phyloP scores from a whole-genome alignment of 2,329 filamentous ascomycete genomes.

The Aspergillus puulaauensis region DNA sequence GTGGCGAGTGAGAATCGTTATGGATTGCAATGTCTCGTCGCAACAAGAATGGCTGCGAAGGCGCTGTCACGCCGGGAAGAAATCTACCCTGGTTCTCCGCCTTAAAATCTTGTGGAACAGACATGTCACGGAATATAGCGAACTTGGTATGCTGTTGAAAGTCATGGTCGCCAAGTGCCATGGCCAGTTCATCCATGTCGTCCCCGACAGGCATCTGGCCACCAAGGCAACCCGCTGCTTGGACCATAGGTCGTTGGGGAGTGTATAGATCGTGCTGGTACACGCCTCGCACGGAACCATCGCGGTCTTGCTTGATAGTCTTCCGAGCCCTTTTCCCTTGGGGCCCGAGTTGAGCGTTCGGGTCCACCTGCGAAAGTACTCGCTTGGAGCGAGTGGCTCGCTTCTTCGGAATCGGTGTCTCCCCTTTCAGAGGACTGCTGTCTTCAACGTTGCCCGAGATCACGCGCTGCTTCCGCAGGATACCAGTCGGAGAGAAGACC shows the following conservation, averaged over 20 bases:
- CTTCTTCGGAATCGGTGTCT: constrained; percentile 42
- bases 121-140: constrained; percentile 39
- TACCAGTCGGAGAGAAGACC: constrained; percentile 47
- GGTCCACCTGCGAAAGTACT: constrained; percentile 31
- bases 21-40: constrained; percentile 12
- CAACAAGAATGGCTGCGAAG: constrained; percentile 24
- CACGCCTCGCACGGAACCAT: constrained; percentile 11
- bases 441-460: constrained; percentile 52
- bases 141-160: constrained; percentile 32
- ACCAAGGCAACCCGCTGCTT: constrained; percentile 18
- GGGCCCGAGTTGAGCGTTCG: constrained; percentile 32
- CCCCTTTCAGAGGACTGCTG: constrained; percentile 47
- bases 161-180: constrained; percentile 31
- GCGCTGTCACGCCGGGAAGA: constrained; percentile 15
- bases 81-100: constrained; percentile 13
- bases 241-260: constrained; percentile 21
- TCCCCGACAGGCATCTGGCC: constrained; percentile 22
- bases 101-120: constrained; percentile 7
- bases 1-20: constrained; percentile 15
- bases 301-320: constrained; percentile 8
- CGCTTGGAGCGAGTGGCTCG: constrained; percentile 32
- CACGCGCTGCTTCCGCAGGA: constrained; percentile 42
- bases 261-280: constrained; percentile 17
- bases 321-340: constrained; percentile 28
- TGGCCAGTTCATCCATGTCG: constrained; percentile 34